A percentile compares a stretch with the other conserved stretches of the same genome.
Evolutionary conservation across 2,329 filamentous ascomycete species (phyloP).

Genomic region (Exophiala sp.): DNA sequence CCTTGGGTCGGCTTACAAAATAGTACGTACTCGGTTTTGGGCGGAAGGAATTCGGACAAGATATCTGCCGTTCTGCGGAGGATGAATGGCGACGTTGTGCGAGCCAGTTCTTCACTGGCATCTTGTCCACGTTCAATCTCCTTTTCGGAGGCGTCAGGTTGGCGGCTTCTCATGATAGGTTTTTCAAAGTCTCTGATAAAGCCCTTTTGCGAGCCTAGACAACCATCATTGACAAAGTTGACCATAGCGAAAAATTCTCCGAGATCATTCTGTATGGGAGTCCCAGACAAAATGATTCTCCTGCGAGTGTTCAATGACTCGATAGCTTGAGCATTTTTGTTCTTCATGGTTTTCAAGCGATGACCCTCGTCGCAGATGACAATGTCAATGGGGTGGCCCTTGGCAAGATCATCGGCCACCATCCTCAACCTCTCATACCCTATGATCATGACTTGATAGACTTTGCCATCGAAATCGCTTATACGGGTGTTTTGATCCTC

Average conservation of each 20-base stretch:
- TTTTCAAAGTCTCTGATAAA: conserved; percentile 61
- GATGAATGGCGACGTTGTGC: conserved; percentile 58
- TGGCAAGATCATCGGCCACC: conserved; percentile 60
- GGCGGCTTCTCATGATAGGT: conserved; percentile 58
- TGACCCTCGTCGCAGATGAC: conserved; percentile 66
- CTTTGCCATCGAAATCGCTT: conserved; percentile 63
- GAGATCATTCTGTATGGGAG: conserved; percentile 63
- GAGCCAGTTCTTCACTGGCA: conserved; percentile 55
- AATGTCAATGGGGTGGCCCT: conserved; percentile 60
- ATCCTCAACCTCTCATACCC: conserved; percentile 65
- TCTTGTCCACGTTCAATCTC: conserved; percentile 60
- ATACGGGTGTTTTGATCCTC: conserved; percentile 55
- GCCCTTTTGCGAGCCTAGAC: conserved; percentile 55
- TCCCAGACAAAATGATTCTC: conserved; percentile 60
- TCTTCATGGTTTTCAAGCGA: conserved; percentile 61
- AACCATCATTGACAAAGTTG: conserved; percentile 62
- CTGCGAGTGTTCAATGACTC: conserved; percentile 57
- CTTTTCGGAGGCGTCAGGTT: conserved; percentile 55
- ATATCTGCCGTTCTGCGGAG: conserved; percentile 61
- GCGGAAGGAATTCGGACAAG: conserved; percentile 59
- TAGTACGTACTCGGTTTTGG: conserved; percentile 62
- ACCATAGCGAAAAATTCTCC: conserved; percentile 63
- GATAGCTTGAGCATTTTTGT: conserved; percentile 62
- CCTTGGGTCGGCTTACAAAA: conserved; percentile 58
- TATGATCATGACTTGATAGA: conserved; percentile 66